Conservation (phyloP, 371 early-diverging fungal genomes). For the Apophysomyces variabilis region DNA sequence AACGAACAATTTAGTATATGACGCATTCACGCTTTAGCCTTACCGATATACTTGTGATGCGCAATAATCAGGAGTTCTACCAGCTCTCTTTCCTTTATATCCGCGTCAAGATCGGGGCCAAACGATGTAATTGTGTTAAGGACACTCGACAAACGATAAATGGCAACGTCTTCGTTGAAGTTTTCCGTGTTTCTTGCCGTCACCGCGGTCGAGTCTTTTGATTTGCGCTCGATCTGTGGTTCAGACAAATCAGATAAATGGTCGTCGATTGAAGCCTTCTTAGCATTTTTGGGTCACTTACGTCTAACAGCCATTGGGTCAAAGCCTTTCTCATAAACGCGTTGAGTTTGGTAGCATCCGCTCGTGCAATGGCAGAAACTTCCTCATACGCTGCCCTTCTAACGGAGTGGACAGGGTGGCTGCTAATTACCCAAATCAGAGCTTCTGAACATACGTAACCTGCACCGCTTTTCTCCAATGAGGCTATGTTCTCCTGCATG, state of each 20-base stretch:
- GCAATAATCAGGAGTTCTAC: conserved; percentile 72
- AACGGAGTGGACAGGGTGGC: conserved; percentile 56
- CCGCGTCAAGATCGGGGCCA: conserved; percentile 36
- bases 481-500: conserved; percentile 32
- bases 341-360: conserved; percentile 43
- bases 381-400: conserved; percentile 56
- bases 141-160: conserved; percentile 64
- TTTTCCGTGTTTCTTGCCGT: conserved; percentile 55
- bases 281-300: conserved; percentile 22
- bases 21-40: conserved; percentile 3
- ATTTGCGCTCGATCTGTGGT: conserved; percentile 45
- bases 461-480: conserved; percentile 44
- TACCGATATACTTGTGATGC: conserved; percentile 73
- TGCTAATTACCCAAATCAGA: conserved; percentile 58
- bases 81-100: conserved; percentile 52
- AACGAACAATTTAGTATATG: neutral
- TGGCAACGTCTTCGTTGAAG: conserved; percentile 48
- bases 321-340: conserved; percentile 52
- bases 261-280: neutral
- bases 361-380: conserved; percentile 41
- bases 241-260: neutral
- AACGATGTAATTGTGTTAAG: conserved; percentile 68
- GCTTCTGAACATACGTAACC: conserved; percentile 45
- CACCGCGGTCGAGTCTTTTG: conserved; percentile 59
- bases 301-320: conserved; percentile 59